These are phyloP conservation scores for Lactuca saligna DNA, from an alignment of 129 eudicot genomes.

Conservation along the genomic window DNA sequence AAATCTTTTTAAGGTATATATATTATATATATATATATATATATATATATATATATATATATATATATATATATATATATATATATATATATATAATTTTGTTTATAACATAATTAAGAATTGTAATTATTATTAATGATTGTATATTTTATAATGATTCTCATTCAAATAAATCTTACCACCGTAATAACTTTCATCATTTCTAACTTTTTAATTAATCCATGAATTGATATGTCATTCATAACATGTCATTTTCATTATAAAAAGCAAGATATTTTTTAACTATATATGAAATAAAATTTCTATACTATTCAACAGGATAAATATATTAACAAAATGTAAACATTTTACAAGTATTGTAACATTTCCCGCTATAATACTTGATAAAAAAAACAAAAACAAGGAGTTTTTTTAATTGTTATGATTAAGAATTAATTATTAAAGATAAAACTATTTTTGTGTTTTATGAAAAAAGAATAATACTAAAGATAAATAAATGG, in stretches of 20 bases:
- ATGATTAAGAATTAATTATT: too few relatives aligned
- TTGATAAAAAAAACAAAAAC: too few relatives aligned
- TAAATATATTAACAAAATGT: too few relatives aligned
- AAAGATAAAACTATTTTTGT: too few relatives aligned
- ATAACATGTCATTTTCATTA: slow-evolving; percentile 21
- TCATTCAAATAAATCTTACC: slow-evolving; percentile 32
- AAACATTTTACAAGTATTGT: too few relatives aligned
- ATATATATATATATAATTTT: too few relatives aligned
- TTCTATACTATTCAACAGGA: too few relatives aligned
- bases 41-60: too few relatives aligned
- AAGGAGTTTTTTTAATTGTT: too few relatives aligned
- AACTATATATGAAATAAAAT: background rate
- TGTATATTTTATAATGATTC: slow-evolving; percentile 33
- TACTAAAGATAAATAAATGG: slow-evolving; percentile 1
- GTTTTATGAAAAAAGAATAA: slow-evolving; percentile 5
- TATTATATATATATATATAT: too few relatives aligned
- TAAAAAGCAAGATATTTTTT: background rate
- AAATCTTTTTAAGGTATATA: too few relatives aligned
- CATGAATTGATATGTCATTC: slow-evolving; percentile 37
- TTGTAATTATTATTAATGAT: slow-evolving; percentile 21
- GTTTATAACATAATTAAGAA: background rate
- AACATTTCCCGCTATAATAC: background rate
- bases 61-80: too few relatives aligned
- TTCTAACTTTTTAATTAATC: slow-evolving; percentile 29
- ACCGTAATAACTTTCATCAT: slow-evolving; percentile 37